Evolutionary conservation across 2,329 filamentous ascomycete species (phyloP), one percentile per base, ranked within the genome.

Genomic region (Dryadomyces quercus-mongolicae): DNA sequence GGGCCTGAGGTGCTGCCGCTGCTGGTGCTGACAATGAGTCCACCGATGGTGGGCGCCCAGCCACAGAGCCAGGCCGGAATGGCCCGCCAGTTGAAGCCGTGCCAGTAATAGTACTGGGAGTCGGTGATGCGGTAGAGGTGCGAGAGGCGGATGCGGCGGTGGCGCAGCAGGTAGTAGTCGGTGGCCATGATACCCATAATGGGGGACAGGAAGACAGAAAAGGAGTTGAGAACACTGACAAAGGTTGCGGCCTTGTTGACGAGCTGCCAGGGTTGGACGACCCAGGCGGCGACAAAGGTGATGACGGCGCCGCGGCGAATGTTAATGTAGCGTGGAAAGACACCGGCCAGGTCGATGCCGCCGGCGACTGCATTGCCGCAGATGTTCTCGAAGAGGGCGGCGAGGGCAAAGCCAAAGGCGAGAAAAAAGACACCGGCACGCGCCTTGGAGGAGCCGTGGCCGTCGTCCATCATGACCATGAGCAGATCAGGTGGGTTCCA

Each of bases 321-420:
- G 61, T 78, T 79, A 64, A 82, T 72, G 57, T 73, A 80, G 44
- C 67, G 69, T 0, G 77, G 76, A 55, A 72, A 73, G 0, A 80
- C 63, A 1, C 71, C 74, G 0, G 77, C 71, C 50, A 81, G 65
- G 59, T 81, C 79, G 68, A 81, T 78, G 6, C 77, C 78, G 2
- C 70, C 69, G 0, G 71, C 71, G 58, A 77, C 70, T 1, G 70
- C 69, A 59, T 79, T 80, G 52, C 73, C 66, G 43, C 74, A 67
- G 10, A 68, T 65, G 57, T 72, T 70, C 58, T 74, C 70, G 5
- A 69, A 72, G 21, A 77, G 64, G 58, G 75, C 72, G 12, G 67
- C 71, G 1, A 72, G 63, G 1, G 74, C 66, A 2, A 76, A 64
- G 0, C 70, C 73, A 8, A 71, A 58, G 2, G 70, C 69, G 21